A percentile compares a stretch with the other conserved stretches of the same genome.
phyloP scores from a whole-genome alignment of 495 filamentous ascomycete genomes.

The Chaetomium cochliodes region DNA sequence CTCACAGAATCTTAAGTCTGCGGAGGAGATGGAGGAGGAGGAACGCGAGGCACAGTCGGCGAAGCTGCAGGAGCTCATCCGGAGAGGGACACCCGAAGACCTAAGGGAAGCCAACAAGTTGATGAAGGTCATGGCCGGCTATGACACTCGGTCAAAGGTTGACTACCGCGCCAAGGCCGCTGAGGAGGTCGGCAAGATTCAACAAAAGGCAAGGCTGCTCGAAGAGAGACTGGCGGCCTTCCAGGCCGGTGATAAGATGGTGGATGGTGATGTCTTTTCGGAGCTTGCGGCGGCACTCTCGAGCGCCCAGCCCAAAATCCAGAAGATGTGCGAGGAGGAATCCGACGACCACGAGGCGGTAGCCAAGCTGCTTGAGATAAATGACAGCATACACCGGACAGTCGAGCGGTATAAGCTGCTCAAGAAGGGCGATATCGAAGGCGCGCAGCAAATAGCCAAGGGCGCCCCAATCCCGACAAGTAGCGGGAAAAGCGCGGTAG shows the following conservation, averaged over 20 bases:
- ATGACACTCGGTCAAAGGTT: conserved; percentile 89
- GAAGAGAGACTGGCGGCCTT: conserved; percentile 90
- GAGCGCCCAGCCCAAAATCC: conserved; percentile 96
- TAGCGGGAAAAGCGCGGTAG: conserved; percentile 69
- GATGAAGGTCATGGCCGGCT: conserved; percentile 99
- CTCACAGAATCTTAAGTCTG: conserved; percentile 82
- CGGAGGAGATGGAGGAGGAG: conserved; percentile 98
- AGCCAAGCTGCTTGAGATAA: conserved; percentile 91
- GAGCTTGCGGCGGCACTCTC: conserved; percentile 89
- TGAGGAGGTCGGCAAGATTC: conserved; percentile 88
- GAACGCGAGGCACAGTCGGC: conserved; percentile 92
- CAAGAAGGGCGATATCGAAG: conserved; percentile 90
- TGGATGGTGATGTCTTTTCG: conserved; percentile 92
- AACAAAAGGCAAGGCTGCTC: conserved; percentile 85
- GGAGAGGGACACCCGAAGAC: conserved; percentile 85
- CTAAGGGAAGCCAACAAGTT: conserved; percentile 92
- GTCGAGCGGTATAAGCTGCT: conserved; percentile 91
- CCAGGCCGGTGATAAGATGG: conserved; percentile 75
- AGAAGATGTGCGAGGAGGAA: conserved; percentile 99
- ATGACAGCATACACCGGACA: conserved; percentile 96
- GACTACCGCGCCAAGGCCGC: conserved; percentile 97
- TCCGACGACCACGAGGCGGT: conserved; percentile 95
- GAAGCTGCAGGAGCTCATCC: conserved; percentile 94
- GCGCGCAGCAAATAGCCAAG: conserved; percentile 76
- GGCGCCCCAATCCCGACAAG: conserved; percentile 68